phyloP scores from a whole-genome alignment of 1,284 basidiomycete species.

The Takashimella koratensis region DNA sequence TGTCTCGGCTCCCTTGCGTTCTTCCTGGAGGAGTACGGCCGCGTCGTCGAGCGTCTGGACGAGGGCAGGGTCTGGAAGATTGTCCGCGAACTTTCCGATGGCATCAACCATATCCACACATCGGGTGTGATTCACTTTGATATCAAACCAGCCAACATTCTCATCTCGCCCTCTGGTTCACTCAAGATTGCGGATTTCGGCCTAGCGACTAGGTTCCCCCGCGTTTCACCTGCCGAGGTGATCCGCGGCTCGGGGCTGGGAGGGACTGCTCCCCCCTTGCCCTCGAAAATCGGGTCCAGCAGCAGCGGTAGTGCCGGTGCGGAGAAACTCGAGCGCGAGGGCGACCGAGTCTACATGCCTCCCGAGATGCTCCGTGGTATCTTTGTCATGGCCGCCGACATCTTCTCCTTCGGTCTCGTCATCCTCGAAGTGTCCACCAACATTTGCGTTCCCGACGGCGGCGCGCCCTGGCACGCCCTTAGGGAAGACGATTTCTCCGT shows the following conservation, averaged over 20 bases:
- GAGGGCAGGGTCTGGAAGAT: conserved; percentile 98
- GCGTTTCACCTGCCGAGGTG: conserved; percentile 49
- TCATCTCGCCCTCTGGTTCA: conserved; percentile 81
- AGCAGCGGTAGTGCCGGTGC: conserved; percentile 21
- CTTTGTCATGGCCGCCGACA: conserved; percentile 91
- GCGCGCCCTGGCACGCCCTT: conserved; percentile 89
- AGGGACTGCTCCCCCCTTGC: conserved; percentile 21
- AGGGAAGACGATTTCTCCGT: conserved; percentile 89
- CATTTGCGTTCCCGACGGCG: conserved; percentile 93
- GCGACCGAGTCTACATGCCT: conserved; percentile 97
- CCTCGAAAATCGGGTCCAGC: conserved; percentile 7
- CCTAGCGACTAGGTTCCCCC: conserved; percentile 84
- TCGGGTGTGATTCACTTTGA: conserved; percentile 91
- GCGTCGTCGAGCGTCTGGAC: conserved; percentile 76
- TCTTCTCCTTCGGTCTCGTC: conserved; percentile 95
- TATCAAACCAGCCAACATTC: conserved; percentile 96
- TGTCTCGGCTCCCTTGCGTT: conserved; percentile 88
- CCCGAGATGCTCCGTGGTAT: conserved; percentile 89
- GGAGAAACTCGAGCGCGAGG: conserved; percentile 77
- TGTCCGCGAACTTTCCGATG: conserved; percentile 80
- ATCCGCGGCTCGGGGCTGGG: conserved; percentile 47
- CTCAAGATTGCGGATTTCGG: conserved; percentile 99
- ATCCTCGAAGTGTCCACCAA: conserved; percentile 93
- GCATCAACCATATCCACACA: conserved; percentile 84
- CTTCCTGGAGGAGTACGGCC: conserved; percentile 91